Evolutionary conservation across 2,329 filamentous ascomycete species (phyloP).

Genomic region (Didymellaceae sp.): DNA sequence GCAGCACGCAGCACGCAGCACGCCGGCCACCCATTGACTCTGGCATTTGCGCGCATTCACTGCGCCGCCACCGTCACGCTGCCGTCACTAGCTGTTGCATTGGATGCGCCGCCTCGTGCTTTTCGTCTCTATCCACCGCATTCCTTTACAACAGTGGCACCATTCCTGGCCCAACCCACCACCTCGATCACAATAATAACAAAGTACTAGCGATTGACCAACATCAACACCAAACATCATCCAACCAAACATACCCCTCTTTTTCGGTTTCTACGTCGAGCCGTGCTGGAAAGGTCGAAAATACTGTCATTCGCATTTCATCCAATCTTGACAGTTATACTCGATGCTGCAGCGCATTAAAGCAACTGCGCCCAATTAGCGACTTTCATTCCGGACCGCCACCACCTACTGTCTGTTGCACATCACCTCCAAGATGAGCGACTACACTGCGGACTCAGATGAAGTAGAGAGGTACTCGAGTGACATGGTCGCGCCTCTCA

Average conservation of each 20-base stretch:
- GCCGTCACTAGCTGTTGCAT: conserved; percentile 17
- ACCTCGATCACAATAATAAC: conserved; percentile 41
- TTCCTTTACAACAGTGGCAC: conserved; percentile 32
- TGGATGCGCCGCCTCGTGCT: conserved; percentile 40
- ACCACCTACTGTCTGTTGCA: conserved; percentile 6
- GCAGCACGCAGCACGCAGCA: too few relatives aligned
- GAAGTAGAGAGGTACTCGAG: conserved; percentile 43
- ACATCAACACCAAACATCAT: conserved; percentile 14
- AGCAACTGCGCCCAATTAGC: conserved; percentile 39
- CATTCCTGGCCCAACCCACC: conserved; percentile 34
- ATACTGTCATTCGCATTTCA: conserved; percentile 13
- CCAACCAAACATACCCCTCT: conserved; percentile 9
- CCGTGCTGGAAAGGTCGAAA: background rate
- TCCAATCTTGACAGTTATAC: conserved; percentile 21
- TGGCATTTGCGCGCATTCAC: conserved; percentile 9
- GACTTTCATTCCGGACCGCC: conserved; percentile 15
- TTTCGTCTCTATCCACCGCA: conserved; percentile 32
- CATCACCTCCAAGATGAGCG: conserved; percentile 34
- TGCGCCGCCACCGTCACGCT: conserved; percentile 11
- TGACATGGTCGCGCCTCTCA: conserved; percentile 46
- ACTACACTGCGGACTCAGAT: conserved; percentile 34
- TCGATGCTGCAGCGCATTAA: conserved; percentile 38
- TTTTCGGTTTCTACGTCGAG: background rate
- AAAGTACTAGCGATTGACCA: conserved; percentile 26
- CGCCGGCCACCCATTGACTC: background rate